Evolutionary conservation across 805 yeast genomes (phyloP), one percentile per base, ranked within the genome.

Genomic region (Candida chilensis): DNA sequence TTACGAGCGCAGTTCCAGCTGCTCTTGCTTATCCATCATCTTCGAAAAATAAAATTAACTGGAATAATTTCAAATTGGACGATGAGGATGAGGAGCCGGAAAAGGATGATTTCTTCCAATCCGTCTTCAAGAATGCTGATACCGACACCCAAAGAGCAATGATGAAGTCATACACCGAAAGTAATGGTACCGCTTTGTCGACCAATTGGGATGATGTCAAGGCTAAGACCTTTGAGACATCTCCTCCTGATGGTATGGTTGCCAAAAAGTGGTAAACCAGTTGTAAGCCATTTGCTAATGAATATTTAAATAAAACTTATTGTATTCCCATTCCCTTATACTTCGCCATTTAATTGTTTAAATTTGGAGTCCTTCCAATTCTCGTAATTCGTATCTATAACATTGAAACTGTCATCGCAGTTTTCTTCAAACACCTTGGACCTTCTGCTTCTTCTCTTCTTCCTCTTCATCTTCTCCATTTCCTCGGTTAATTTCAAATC

Each of bases 111-210:
- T 88, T 92, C 44, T 92, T 92, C 58, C 71, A 74, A 41, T 65
- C 74, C 38, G 47, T 92, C 8, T 92, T 81, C 55, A 67, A 68
- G 17, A 77, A 70, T 39, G 90, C 94, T 0, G 94, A 87, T 48
- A 92, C 82, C 5, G 96, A 92, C 44, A 79, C 94, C 1, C 64
- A 64, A 41, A 65, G 94, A 30, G 99, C 99, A 2, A 92, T 92
- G 97, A 81, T 85, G 94, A 92, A 92, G 58, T 84, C 95, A 31
- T 92, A 72, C 45, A 65, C 74, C n/a, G 96, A 92, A 54, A 83
- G 95, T 42, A 81, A 83, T 43, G 99, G 99, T 14, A 92, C 98
- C 0, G 74, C 94, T 2, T 61, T 92, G 35, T 84, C 94, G 27
- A 92, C 98, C 4, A 83, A 85, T 48, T 92, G 99, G 99, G 70